These are phyloP conservation scores for Citeromyces siamensis DNA, from an alignment of 1,139 yeast genomes.

Conservation along the genomic window DNA sequence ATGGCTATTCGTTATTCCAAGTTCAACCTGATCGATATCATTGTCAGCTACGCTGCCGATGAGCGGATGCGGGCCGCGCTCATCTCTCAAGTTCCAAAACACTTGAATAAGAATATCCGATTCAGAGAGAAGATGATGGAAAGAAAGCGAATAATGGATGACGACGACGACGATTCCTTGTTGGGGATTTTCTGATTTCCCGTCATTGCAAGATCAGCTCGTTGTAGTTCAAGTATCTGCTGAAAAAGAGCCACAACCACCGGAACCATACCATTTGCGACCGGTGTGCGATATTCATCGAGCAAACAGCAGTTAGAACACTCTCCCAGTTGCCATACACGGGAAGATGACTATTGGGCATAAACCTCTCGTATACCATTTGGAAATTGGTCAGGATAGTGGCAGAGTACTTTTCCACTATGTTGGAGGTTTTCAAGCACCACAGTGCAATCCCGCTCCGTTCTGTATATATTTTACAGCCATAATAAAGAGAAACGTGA, in stretches of 20 bases:
- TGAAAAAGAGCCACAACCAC: conserved; percentile 72
- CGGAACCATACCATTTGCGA: conserved; percentile 97
- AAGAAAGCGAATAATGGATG: conserved; percentile 6
- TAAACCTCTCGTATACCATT: conserved; percentile 7
- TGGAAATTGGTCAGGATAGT: conserved; percentile 35
- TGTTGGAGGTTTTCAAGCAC: conserved; percentile 27
- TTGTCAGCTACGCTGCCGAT: conserved; percentile 13
- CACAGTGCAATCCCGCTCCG: conserved; percentile 13
- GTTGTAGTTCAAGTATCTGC: conserved; percentile 67
- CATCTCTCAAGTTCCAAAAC: conserved; percentile 8
- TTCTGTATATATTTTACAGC: conserved; percentile 27
- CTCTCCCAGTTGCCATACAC: neutral
- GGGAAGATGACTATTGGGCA: neutral
- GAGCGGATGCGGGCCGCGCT: conserved; percentile 10
- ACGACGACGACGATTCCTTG: conserved; percentile 6
- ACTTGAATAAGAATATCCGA: conserved; percentile 9
- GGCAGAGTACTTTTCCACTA: conserved; percentile 39
- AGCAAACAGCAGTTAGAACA: neutral
- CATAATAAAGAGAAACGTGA: conserved; percentile 57
- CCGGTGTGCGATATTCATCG: conserved; percentile 68
- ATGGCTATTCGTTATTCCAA: conserved; percentile 12
- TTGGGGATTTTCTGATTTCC: conserved; percentile 4
- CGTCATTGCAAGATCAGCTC: conserved; percentile 27
- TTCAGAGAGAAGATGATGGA: conserved; percentile 2
- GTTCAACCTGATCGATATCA: conserved; percentile 14